Evolutionary conservation across 2,329 filamentous ascomycete species (phyloP).

Genomic region (Colletotrichum sp.): DNA sequence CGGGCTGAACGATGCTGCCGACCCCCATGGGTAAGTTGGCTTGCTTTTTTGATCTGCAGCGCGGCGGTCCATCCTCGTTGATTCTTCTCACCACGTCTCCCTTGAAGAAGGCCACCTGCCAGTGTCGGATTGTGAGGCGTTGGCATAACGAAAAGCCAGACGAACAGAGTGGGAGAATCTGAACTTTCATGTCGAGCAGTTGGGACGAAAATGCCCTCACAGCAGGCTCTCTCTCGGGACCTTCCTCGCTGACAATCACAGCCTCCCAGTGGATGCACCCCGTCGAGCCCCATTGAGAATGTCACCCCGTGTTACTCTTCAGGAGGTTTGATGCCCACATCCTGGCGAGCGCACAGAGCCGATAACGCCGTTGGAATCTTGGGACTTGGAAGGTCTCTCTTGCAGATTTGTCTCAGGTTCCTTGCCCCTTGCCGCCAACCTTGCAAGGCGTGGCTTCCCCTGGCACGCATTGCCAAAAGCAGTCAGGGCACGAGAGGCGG

Average conservation of each 20-base stretch:
- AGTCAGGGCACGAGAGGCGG: constrained; percentile 1
- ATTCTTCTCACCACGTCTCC: not conserved
- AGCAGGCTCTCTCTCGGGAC: not conserved
- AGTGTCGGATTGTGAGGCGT: not conserved
- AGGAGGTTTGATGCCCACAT: constrained; percentile 19
- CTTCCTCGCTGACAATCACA: not conserved
- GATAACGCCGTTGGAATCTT: constrained; percentile 8
- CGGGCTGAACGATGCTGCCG: not conserved
- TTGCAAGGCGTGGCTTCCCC: constrained; percentile 19
- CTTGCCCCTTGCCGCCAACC: constrained; percentile 16
- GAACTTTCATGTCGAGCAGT: constrained; percentile 4
- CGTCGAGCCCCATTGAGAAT: not conserved
- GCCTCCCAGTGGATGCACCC: not conserved
- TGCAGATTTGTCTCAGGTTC: constrained; percentile 17
- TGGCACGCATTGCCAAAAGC: constrained; percentile 10
- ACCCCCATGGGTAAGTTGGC: not conserved
- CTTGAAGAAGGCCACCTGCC: constrained; percentile 2
- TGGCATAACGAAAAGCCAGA: not conserved
- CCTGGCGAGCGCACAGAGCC: constrained; percentile 16
- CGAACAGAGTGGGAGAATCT: not conserved
- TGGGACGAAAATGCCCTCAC: constrained; percentile 8
- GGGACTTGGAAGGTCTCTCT: not conserved
- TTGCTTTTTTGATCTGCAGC: not conserved
- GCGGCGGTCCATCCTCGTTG: not conserved
- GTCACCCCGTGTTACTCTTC: constrained; percentile 15